Conservation (phyloP, 345 rosid genomes). For the Salix udensis region DNA sequence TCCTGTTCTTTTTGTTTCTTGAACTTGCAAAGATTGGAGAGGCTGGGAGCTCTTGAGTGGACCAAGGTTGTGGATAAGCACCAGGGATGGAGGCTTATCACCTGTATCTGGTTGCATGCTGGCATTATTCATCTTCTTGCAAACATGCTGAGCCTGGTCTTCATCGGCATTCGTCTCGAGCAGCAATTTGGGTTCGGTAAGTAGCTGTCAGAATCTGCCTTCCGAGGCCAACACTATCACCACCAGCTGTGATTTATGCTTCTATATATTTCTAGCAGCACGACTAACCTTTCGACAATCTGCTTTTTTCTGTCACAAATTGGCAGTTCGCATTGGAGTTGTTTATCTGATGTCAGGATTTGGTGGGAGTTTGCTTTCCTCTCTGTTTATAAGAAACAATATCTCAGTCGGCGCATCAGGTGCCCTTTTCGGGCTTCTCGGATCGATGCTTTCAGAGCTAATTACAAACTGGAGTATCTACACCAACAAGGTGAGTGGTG, state of each 20-base stretch:
- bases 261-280: not conserved
- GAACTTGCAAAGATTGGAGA: slow-evolving; percentile 15
- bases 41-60: slow-evolving; percentile 25
- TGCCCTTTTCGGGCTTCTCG: slow-evolving; percentile 28
- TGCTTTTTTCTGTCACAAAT: not conserved
- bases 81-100: slow-evolving; percentile 30
- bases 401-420: slow-evolving; percentile 31
- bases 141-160: slow-evolving; percentile 27
- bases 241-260: not conserved
- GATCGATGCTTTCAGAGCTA: slow-evolving; percentile 32
- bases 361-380: slow-evolving; percentile 21
- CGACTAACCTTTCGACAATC: not conserved
- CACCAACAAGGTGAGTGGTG: slow-evolving; percentile 18
- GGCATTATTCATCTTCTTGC: slow-evolving; percentile 29
- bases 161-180: slow-evolving; percentile 28
- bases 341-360: slow-evolving; percentile 26
- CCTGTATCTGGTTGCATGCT: slow-evolving; percentile 31
- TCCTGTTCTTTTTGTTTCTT: not conserved
- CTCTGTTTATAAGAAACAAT: slow-evolving; percentile 19
- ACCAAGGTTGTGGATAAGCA: slow-evolving; percentile 10
- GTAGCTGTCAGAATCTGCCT: not conserved
- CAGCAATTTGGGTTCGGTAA: slow-evolving; percentile 32
- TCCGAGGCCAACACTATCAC: not conserved
- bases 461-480: slow-evolving; percentile 29
- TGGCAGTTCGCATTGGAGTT: slow-evolving; percentile 24